Evolutionary conservation across 2,329 filamentous ascomycete species (phyloP).

Genomic region (Ophiocordyceps camponoti-floridani): DNA sequence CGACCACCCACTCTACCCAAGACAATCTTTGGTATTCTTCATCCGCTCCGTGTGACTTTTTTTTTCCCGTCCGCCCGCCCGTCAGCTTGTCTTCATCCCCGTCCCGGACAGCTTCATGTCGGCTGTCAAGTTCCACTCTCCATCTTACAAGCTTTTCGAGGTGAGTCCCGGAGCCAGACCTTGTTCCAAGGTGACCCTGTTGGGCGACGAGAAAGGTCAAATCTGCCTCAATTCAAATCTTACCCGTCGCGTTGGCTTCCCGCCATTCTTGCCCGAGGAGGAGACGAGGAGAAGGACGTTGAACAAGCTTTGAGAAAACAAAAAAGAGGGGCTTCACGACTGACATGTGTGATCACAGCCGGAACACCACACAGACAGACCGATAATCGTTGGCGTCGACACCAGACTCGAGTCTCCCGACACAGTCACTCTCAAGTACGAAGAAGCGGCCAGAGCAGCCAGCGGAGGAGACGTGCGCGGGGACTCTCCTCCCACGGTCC

Average conservation of each 20-base stretch:
- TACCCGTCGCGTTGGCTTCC: background rate
- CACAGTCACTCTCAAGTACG: slow-evolving; percentile 36
- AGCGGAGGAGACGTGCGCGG: slow-evolving; percentile 34
- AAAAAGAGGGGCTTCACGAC: slow-evolving; percentile 2
- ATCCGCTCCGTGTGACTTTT: slow-evolving; percentile 16
- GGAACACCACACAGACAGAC: slow-evolving; percentile 32
- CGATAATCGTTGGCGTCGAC: slow-evolving; percentile 36
- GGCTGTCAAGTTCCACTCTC: slow-evolving; percentile 35
- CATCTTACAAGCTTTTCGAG: slow-evolving; percentile 40
- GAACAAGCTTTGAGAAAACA: background rate
- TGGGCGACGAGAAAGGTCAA: background rate
- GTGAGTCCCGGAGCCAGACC: slow-evolving; percentile 26
- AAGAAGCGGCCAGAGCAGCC: slow-evolving; percentile 33
- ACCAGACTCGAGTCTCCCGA: slow-evolving; percentile 39
- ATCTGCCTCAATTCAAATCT: background rate
- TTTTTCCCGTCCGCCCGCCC: slow-evolving; percentile 7
- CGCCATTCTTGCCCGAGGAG: background rate
- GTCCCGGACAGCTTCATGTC: slow-evolving; percentile 34
- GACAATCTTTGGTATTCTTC: slow-evolving; percentile 20
- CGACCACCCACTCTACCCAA: slow-evolving; percentile 15
- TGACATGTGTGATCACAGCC: slow-evolving; percentile 20
- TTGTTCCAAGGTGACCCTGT: slow-evolving; percentile 9
- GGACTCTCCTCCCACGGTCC: slow-evolving; percentile 31
- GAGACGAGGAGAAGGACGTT: slow-evolving; percentile 1
- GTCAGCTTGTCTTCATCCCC: slow-evolving; percentile 10